Conservation (phyloP, 805 yeast genomes). For the Kazachstania taianensis region DNA sequence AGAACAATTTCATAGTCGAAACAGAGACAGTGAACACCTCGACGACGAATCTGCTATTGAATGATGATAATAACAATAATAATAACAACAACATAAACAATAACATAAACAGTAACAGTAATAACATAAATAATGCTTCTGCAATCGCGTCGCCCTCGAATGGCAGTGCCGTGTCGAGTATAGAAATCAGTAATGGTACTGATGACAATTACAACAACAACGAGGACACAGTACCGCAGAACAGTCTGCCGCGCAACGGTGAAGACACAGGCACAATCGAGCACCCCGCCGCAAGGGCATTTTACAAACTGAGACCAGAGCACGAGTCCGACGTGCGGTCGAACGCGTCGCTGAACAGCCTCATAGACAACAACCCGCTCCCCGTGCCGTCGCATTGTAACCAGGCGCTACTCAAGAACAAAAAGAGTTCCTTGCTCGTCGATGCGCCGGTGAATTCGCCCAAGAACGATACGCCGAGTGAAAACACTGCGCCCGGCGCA, state of each 20-base stretch:
- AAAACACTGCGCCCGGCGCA: neutral
- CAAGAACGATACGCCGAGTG: neutral
- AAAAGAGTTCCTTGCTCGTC: slow-evolving; percentile 29
- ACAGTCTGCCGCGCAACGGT: too few relatives aligned
- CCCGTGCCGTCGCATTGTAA: slow-evolving; percentile 22
- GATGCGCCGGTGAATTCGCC: slow-evolving; percentile 8
- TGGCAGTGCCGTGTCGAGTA: too few relatives aligned
- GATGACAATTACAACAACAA: too few relatives aligned
- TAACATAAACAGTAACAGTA: neutral
- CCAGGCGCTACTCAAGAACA: slow-evolving; percentile 27
- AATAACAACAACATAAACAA: slow-evolving; percentile 1
- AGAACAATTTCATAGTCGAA: slow-evolving; percentile 43
- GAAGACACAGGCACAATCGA: too few relatives aligned
- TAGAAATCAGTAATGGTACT: too few relatives aligned
- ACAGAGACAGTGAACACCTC: slow-evolving; percentile 51
- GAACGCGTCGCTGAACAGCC: too few relatives aligned
- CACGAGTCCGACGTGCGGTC: too few relatives aligned
- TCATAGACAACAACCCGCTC: slow-evolving; percentile 23
- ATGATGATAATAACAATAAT: too few relatives aligned
- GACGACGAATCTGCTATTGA: slow-evolving; percentile 27
- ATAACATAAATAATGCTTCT: neutral
- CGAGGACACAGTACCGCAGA: too few relatives aligned
- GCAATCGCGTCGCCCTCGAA: too few relatives aligned
- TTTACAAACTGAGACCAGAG: too few relatives aligned
- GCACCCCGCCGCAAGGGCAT: too few relatives aligned